Evolutionary conservation across 2,329 filamentous ascomycete genomes (phyloP), one percentile per base, ranked within the genome.

Genomic region (Hypocrella siamensis): DNA sequence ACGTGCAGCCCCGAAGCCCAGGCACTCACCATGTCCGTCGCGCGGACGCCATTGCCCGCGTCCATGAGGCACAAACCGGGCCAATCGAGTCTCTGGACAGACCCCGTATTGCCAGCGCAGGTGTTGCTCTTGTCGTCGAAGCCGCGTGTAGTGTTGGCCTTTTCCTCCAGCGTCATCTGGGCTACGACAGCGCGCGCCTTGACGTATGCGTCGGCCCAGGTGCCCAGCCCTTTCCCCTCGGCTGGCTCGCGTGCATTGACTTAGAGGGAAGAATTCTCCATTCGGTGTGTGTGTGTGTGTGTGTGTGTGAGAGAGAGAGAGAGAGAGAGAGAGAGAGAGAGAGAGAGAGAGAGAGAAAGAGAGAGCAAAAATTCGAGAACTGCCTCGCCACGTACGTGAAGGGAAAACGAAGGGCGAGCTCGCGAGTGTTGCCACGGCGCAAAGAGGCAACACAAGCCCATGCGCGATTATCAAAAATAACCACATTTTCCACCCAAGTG

Each of bases 91-190:
- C 62, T 53, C 6, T 60, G 58, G 1, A 66, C 53, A 0, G 53
- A 54, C 4, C 62, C 62, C 0, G 60, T 62, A 33, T 58, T 63
- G 2, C 62, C 63, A 2, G 60, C 56, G 34, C 63, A 66, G n/a
- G 52, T 47, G 36, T 61, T 65, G 59, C 56, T 54, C 3, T 51
- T 72, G 42, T 31, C 25, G 19, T 68, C 63, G 29, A 75, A 67
- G 26, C 61, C 61, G n/a, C 56, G 48, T 2, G 61, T 65, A 5
- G 64, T 47, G 36, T 66, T 65, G 21, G 54, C 70, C 45, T 75
- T 79, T 45, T 80, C 75, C 10, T 75, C 73, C 2, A 79, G 49
- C 0, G 74, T 79, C 66, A 80, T 69, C 31, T 68, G 63, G 18
- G 54, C 53, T 8, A 79, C 74, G 3, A 80, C 51, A 2, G 53